These are phyloP conservation scores for Lentinula guzmanii DNA, from an alignment of 768 basidiomycete species.

Conservation along the genomic window DNA sequence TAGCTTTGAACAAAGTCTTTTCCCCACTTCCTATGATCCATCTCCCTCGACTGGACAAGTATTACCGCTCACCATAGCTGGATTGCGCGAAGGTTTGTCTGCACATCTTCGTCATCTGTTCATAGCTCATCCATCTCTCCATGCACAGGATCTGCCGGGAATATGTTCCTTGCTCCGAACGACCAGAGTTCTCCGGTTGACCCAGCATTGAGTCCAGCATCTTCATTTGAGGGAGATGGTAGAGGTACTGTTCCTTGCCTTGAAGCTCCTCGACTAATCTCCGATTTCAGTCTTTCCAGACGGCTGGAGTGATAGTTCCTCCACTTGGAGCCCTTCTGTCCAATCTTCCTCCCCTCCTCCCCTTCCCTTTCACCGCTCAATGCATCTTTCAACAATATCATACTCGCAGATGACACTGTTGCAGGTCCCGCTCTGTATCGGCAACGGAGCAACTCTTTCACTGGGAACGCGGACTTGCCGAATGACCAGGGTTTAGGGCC, in stretches of 20 bases:
- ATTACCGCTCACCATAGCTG: background rate
- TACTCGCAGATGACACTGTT: background rate
- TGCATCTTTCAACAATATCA: slow-evolving; percentile 1
- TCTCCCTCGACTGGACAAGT: background rate
- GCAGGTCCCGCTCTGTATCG: background rate
- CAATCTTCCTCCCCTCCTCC: slow-evolving; percentile 4
- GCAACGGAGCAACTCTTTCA: slow-evolving; percentile 3
- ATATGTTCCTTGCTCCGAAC: slow-evolving; percentile 1
- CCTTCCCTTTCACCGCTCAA: slow-evolving; percentile 4
- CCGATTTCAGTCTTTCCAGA: slow-evolving; percentile 2
- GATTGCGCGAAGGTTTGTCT: background rate
- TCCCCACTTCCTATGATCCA: background rate
- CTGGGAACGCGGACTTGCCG: background rate
- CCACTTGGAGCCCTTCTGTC: slow-evolving; percentile 4
- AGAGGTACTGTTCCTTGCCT: background rate
- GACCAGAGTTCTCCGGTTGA: slow-evolving; percentile 4
- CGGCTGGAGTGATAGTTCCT: background rate
- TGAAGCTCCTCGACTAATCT: background rate
- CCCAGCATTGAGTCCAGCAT: background rate
- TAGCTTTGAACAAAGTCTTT: background rate
- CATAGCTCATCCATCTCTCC: background rate
- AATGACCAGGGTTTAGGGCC: background rate
- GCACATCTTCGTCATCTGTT: background rate
- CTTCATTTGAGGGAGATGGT: slow-evolving; percentile 4
- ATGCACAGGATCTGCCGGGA: slow-evolving; percentile 2